Base-by-base conservation (phyloP, 352 stramenopile species). In the Globisporangium viniferum region DNA sequence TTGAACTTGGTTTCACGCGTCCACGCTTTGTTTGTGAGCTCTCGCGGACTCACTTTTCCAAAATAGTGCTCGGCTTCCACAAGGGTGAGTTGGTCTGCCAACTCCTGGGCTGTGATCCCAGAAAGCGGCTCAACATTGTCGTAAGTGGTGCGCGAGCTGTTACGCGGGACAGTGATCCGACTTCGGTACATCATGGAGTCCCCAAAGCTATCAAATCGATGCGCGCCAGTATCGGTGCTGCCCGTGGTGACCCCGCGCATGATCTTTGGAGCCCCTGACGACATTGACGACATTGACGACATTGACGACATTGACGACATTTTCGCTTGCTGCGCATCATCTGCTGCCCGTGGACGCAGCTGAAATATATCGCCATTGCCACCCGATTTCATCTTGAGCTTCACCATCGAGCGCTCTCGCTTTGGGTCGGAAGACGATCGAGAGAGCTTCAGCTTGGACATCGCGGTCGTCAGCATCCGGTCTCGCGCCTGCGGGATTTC, bases 1-100 rank as follows among this genome's bases (percentile, higher is more conserved):
- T 84, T 86, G 63, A 93, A 76, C 70, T 96, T 96, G 35, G 72
- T 87, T 58, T 91, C 87, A 14, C 83, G 78, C 3, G 89, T 96
- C 89, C 89, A 96, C 5, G 86, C 84, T 62, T 96, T 96, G 75
- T 95, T 94, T 0, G 89, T 96, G 29, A 96, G 70, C 58, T 96
- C 89, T 12, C 89, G 86, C 2, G 77, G 74, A 49, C 85, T 85
- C 61, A 96, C 76, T 15, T 84, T 82, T 0, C 78, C 73, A 63
- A 93, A 96, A 39, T 84, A 90, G 31, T 87, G 74, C 41, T 96
- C 86, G 10, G 80, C 83, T 66, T 96, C 88, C 39, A 96, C 81
- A 12, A 96, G 77, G 22, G 88, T 88, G 15, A 96, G 74, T 62
- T 96, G 88, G 59, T 94, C 87, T 15, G 88, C 88, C 2, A 92